phyloP scores from a whole-genome alignment of 208 protist species.

The Crithidia fasciculata region DNA sequence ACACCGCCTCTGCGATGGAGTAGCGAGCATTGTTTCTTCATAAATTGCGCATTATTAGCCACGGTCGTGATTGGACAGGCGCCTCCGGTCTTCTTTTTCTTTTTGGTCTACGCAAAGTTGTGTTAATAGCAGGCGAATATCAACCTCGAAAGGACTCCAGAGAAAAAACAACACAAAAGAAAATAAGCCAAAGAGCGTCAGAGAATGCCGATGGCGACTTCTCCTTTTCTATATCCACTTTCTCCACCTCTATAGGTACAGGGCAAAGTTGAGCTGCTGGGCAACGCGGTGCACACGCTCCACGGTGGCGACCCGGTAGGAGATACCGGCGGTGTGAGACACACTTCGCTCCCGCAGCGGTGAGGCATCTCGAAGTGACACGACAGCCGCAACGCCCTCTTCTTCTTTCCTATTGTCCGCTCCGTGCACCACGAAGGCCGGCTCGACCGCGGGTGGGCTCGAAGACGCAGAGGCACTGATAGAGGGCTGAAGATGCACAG shows the following conservation, averaged over 20 bases:
- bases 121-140: no score
- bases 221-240: neutral
- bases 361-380: constrained; percentile 30
- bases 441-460: constrained; percentile 1
- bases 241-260: constrained; percentile 22
- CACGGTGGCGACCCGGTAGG: constrained; percentile 21
- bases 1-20: no score
- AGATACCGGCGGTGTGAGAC: constrained; percentile 10
- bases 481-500: neutral
- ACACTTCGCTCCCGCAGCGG: constrained; percentile 37
- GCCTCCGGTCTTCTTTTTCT: no score
- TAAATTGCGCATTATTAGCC: no score
- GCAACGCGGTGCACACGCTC: constrained; percentile 27
- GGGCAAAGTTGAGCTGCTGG: constrained; percentile 31
- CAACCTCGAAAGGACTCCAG: no score
- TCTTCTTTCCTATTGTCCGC: neutral
- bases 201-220: no score
- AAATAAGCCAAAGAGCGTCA: no score
- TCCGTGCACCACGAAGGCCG: neutral
- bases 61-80: no score
- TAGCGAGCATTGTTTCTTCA: no score
- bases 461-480: neutral
- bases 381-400: neutral
- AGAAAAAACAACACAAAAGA: no score
- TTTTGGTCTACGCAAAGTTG: no score